These are phyloP conservation scores for Pythium apleroticum DNA, from an alignment of 352 stramenopile species.

Conservation along the genomic window DNA sequence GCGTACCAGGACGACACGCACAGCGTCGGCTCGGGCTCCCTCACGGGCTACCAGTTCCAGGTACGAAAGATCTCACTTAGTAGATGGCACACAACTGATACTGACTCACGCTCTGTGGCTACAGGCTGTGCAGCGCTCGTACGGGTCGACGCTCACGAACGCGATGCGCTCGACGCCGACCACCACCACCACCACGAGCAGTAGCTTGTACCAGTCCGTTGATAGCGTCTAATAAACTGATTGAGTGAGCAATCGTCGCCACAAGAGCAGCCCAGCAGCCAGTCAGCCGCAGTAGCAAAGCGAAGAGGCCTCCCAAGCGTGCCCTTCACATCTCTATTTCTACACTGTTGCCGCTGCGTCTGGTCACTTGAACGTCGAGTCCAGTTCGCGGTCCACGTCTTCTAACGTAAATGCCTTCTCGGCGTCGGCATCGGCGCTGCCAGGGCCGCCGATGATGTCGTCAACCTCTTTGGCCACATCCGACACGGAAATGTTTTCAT, in stretches of 20 bases:
- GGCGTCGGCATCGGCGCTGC: slow-evolving; percentile 11
- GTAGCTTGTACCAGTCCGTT: slow-evolving; percentile 9
- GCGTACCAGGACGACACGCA: slow-evolving; percentile 49
- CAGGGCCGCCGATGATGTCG: slow-evolving; percentile 20
- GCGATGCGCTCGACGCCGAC: slow-evolving; percentile 11
- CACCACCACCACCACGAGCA: neutral
- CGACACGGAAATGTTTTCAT: slow-evolving; percentile 28
- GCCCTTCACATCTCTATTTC: slow-evolving; percentile 17
- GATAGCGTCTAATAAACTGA: slow-evolving; percentile 26
- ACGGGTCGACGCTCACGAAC: slow-evolving; percentile 22
- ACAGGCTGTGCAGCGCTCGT: slow-evolving; percentile 26
- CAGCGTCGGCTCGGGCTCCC: slow-evolving; percentile 38
- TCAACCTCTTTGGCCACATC: slow-evolving; percentile 27
- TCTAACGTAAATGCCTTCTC: slow-evolving; percentile 24
- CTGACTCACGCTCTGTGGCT: neutral
- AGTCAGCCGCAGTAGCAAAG: too few relatives aligned
- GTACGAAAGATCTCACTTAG: slow-evolving; percentile 22
- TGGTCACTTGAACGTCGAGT: slow-evolving; percentile 21
- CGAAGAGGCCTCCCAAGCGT: neutral
- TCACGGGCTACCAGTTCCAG: slow-evolving; percentile 71
- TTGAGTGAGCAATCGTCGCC: neutral
- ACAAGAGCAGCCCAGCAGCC: too few relatives aligned
- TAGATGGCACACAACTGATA: neutral
- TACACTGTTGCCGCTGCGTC: slow-evolving; percentile 8
- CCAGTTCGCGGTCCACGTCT: slow-evolving; percentile 24